Percentiles rank a stretch among this genome's conserved stretches.
These are phyloP conservation scores for Entomortierella lignicola DNA, from an alignment of 192 early-diverging fungal species.

Conservation along the genomic window DNA sequence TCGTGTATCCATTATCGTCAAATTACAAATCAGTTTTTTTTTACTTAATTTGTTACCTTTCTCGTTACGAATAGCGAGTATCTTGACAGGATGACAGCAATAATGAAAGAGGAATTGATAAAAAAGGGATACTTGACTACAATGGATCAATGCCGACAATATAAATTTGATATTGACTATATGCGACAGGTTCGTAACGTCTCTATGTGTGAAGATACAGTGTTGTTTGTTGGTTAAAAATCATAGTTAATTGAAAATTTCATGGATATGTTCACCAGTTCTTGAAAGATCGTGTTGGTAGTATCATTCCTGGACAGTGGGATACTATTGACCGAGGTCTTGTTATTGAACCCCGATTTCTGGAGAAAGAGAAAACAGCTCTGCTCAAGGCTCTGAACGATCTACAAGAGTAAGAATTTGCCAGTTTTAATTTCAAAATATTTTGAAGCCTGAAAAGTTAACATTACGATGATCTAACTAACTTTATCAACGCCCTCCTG, in stretches of 20 bases:
- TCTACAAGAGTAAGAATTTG: conserved; percentile 30
- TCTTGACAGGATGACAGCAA: conserved; percentile 10
- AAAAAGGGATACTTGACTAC: conserved; percentile 15
- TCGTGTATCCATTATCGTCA: not conserved
- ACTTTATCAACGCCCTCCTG: not conserved
- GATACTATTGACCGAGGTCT: conserved; percentile 36
- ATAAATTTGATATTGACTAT: conserved; percentile 40
- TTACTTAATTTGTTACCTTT: no score
- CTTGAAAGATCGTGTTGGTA: conserved; percentile 39
- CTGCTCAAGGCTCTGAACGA: conserved; percentile 2
- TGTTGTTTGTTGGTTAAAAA: no score
- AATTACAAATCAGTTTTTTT: no score
- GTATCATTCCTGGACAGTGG: conserved; percentile 34
- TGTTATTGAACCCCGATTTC: conserved; percentile 25
- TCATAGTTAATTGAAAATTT: no score
- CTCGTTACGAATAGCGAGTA: no score
- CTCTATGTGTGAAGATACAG: not conserved
- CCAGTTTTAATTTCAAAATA: not conserved
- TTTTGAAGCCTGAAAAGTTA: no score
- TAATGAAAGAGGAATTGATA: conserved; percentile 22
- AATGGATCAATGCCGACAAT: conserved; percentile 20
- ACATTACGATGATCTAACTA: not conserved
- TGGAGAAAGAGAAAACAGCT: conserved; percentile 19
- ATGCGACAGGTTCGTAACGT: conserved; percentile 28
- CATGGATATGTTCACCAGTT: conserved; percentile 6